Conservation (phyloP, 1,284 basidiomycete species). For the Moniliophthora roreri region DNA sequence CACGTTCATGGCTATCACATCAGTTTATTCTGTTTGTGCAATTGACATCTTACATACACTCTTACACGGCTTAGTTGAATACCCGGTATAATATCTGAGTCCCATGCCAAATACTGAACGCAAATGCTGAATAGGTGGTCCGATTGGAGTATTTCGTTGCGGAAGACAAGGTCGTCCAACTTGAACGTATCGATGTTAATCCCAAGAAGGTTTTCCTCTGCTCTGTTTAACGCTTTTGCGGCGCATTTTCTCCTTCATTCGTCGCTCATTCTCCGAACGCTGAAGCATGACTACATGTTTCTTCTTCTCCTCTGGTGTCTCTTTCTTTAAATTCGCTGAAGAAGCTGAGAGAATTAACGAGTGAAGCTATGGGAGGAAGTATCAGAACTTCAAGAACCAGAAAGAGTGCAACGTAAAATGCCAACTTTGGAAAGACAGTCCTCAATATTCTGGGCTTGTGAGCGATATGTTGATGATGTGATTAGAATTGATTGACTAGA, state of each 20-base stretch:
- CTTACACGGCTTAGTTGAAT: no score
- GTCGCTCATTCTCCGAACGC: slow-evolving; percentile 42
- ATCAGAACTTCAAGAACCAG: background rate
- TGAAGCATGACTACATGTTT: slow-evolving; percentile 50
- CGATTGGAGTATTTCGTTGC: no score
- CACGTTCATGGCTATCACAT: no score
- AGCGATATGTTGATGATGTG: slow-evolving; percentile 67
- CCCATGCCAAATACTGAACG: no score
- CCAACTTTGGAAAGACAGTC: slow-evolving; percentile 67
- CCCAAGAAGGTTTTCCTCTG: slow-evolving; percentile 8
- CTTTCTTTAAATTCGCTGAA: slow-evolving; percentile 45
- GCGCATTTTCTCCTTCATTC: slow-evolving; percentile 51
- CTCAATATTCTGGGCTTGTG: slow-evolving; percentile 71
- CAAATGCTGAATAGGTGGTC: no score
- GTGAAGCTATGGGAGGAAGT: slow-evolving; percentile 46
- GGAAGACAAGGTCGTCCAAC: no score
- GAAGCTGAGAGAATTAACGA: slow-evolving; percentile 48
- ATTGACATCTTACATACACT: no score
- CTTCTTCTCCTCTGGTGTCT: slow-evolving; percentile 56
- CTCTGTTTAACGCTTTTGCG: slow-evolving; percentile 40
- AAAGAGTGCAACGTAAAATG: slow-evolving; percentile 16
- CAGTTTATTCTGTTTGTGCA: no score
- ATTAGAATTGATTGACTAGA: slow-evolving; percentile 66
- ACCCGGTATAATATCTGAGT: no score
- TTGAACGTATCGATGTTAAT: no score